Evolutionary conservation across 1,284 basidiomycete genomes (phyloP), one percentile per base, ranked within the genome.

Genomic region (Laetiporus sulphureus): DNA sequence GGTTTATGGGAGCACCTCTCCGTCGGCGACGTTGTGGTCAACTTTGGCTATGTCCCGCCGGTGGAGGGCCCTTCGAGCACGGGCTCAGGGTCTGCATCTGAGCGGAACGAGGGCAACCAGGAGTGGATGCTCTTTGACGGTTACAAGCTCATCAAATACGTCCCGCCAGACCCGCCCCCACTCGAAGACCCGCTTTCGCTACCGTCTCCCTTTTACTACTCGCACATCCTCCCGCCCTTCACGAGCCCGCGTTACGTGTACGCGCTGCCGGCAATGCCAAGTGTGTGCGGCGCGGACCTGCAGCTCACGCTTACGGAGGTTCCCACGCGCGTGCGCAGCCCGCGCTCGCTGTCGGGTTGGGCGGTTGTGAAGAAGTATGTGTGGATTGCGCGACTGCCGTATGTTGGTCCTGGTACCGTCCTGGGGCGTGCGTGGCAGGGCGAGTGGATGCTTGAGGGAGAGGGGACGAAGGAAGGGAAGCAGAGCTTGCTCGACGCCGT

Each of bases 111-210:
- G n/a, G n/a, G n/a, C n/a, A n/a, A n/a, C n/a, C 56, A 59, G 44
- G 49, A 49, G 41, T 88, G 85, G 85, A 66, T 88, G n/a, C 53
- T 88, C 19, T 87, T 77, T 56, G 72, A 82, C 47, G 84, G 83
- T 4, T 51, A 66, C 15, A 58, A 58, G 18, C 73, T 87, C 22
- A 62, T 77, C 19, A 75, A 78, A 0, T 83, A 75, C 56, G 64
- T 59, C 23, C 77, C 75, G 2, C 71, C 73, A 4, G 63, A 63
- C 8, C 55, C 72, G 3, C 66, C 79, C 2, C 74, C 78, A 3
- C 57, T 84, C 15, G 53, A 63, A 16, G 72, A 77, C 42, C 67
- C 78, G 2, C 67, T 83, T 15, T 69, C 63, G 40, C 68, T 87
- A 3, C 82, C 83, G 0, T 77, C 82, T 0, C 84, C 84, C 1